A percentile compares a stretch with the other conserved stretches of the same genome.
Evolutionary conservation across 2,329 filamentous ascomycete genomes (phyloP).

Genomic region (Fusarium begoniae): DNA sequence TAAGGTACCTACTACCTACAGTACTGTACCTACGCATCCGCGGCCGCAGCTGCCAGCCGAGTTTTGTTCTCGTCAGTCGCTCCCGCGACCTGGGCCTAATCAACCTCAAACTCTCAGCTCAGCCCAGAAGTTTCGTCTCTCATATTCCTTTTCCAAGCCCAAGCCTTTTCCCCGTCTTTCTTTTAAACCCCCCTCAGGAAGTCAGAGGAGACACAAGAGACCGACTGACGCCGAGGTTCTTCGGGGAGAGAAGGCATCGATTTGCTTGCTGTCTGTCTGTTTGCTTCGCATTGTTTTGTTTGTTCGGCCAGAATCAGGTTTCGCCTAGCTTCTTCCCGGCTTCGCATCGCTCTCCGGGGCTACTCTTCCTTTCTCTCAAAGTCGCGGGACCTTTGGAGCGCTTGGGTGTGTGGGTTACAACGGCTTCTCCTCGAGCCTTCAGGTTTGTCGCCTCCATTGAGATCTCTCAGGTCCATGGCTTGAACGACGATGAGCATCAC

Average conservation of each 20-base stretch:
- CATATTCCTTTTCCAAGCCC: constrained; percentile 5
- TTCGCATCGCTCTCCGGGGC: constrained; percentile 17
- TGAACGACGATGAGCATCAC: constrained; percentile 45
- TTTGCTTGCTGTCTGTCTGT: constrained; percentile 16
- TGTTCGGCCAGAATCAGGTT: constrained; percentile 28
- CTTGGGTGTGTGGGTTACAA: constrained; percentile 27
- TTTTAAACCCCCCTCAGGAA: background rate
- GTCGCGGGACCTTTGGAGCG: constrained; percentile 20
- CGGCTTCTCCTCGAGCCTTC: constrained; percentile 13
- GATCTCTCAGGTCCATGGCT: constrained; percentile 38
- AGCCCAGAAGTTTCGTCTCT: constrained; percentile 19
- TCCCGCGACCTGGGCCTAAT: constrained; percentile 19
- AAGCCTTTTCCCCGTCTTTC: background rate
- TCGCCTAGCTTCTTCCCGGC: constrained; percentile 34
- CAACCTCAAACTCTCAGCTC: constrained; percentile 13
- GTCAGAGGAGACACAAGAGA: constrained; percentile 21
- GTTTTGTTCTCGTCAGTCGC: constrained; percentile 22
- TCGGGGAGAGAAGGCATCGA: constrained; percentile 8
- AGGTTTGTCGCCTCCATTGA: constrained; percentile 19
- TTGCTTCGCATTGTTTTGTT: constrained; percentile 15
- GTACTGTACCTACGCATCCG: background rate
- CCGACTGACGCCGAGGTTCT: constrained; percentile 23
- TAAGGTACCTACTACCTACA: background rate
- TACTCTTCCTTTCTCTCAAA: constrained; percentile 24
- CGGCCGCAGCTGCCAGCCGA: constrained; percentile 30